Evolutionary conservation across 768 basidiomycete species (phyloP).

Genomic region (button mushroom (Agaricus bisporus)): DNA sequence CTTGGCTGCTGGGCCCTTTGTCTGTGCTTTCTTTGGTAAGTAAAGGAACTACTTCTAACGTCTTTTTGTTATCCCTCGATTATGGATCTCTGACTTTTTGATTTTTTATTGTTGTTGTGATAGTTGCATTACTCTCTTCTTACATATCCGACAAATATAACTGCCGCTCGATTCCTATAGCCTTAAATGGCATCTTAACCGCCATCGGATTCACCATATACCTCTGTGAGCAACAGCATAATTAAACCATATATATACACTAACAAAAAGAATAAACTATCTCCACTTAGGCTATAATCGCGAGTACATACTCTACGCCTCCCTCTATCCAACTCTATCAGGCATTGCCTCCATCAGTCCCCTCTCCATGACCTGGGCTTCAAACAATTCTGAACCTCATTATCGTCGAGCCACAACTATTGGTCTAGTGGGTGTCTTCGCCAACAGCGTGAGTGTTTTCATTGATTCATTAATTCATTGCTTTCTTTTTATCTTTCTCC

Average conservation of each 20-base stretch:
- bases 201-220: conserved; percentile 33
- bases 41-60: neutral
- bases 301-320: conserved; percentile 31
- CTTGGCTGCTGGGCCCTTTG: conserved; percentile 10
- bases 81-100: neutral
- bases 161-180: conserved; percentile 15
- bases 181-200: conserved; percentile 19
- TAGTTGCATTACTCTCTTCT: conserved; percentile 7
- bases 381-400: conserved; percentile 46
- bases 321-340: conserved; percentile 37
- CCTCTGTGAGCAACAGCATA: conserved; percentile 22
- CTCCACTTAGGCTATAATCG: conserved; percentile 1
- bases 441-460: conserved; percentile 19
- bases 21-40: conserved; percentile 10
- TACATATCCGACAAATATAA: conserved; percentile 13
- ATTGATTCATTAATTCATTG: no score
- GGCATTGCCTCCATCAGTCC: conserved; percentile 37
- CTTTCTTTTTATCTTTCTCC: neutral
- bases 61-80: no score
- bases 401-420: conserved; percentile 41
- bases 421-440: conserved; percentile 35
- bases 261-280: no score
- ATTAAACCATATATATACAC: no score
- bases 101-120: neutral
- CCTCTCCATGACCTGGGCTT: conserved; percentile 36